Conservation (phyloP, 202 grass and related monocot species). For the Elaeis oleifera region DNA sequence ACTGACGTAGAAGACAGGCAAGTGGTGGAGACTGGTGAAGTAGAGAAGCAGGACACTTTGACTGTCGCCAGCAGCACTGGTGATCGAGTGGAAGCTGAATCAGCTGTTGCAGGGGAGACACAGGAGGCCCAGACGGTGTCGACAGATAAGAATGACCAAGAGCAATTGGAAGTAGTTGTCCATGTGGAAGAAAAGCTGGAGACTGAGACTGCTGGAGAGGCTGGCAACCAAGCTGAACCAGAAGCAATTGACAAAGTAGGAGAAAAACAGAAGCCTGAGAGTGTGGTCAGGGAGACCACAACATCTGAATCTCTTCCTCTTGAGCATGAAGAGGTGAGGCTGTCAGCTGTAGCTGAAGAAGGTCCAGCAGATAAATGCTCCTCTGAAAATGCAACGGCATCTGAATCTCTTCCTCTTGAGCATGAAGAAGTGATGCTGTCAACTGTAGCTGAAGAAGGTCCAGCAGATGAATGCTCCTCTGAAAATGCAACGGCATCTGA, state of each 20-base stretch:
- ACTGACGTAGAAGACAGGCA: constrained; percentile 15
- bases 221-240: no score
- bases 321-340: constrained; percentile 1
- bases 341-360: constrained; percentile 16
- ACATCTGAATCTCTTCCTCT: background rate
- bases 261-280: no score
- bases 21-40: background rate
- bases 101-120: no score
- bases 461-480: constrained; percentile 25
- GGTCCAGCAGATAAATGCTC: constrained; percentile 25
- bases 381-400: background rate
- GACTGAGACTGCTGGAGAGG: no score
- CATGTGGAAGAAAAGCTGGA: no score
- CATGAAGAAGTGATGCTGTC: constrained; percentile 7
- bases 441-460: constrained; percentile 8
- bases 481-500: constrained; percentile 24
- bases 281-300: no score
- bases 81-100: no score
- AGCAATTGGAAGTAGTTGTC: no score
- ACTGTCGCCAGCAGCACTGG: background rate
- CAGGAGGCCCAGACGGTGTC: no score
- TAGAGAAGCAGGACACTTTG: background rate
- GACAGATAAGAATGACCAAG: no score
- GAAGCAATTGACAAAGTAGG: no score
- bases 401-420: background rate